phyloP scores from a whole-genome alignment of 768 basidiomycete genomes.

The Leccinum fibrillosum region DNA sequence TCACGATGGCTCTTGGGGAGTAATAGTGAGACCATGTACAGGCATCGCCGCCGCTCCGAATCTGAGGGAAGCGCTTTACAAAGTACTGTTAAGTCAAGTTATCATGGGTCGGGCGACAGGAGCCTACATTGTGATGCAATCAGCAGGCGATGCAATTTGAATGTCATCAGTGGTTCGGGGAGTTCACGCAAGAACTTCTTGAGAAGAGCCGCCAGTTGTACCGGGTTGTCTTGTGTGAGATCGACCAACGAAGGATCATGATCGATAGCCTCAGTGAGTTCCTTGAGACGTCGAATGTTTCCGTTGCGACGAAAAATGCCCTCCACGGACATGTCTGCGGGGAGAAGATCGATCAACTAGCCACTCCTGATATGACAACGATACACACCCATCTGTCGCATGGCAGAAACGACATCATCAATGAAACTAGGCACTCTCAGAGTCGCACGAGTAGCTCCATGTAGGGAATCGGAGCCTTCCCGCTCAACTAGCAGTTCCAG shows the following conservation, averaged over 20 bases:
- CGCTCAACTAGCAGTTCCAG: conserved; percentile 90
- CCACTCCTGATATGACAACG: background rate
- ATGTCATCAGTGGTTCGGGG: conserved; percentile 95
- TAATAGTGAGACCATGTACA: conserved; percentile 83
- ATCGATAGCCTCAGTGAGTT: conserved; percentile 89
- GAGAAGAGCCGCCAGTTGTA: conserved; percentile 92
- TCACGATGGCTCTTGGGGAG: conserved; percentile 94
- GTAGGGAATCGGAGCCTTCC: conserved; percentile 92
- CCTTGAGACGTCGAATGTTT: conserved; percentile 90
- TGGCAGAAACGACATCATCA: conserved; percentile 96
- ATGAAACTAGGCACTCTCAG: conserved; percentile 95
- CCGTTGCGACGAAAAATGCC: conserved; percentile 99
- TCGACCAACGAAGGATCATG: conserved; percentile 92
- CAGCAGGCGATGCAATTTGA: conserved; percentile 85
- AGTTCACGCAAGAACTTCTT: conserved; percentile 97
- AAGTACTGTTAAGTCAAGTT: conserved; percentile 9
- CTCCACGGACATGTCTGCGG: conserved; percentile 94
- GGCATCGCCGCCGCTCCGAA: conserved; percentile 73
- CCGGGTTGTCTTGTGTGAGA: conserved; percentile 90
- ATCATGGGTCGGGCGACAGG: background rate
- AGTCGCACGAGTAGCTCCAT: conserved; percentile 82
- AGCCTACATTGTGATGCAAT: conserved; percentile 84
- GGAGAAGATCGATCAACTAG: conserved; percentile 2
- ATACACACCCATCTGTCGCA: conserved; percentile 94
- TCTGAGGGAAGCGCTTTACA: conserved; percentile 64